Evolutionary conservation across 1,284 basidiomycete genomes (phyloP), one percentile per base, ranked within the genome.

Genomic region (Fistulinella staudtii): DNA sequence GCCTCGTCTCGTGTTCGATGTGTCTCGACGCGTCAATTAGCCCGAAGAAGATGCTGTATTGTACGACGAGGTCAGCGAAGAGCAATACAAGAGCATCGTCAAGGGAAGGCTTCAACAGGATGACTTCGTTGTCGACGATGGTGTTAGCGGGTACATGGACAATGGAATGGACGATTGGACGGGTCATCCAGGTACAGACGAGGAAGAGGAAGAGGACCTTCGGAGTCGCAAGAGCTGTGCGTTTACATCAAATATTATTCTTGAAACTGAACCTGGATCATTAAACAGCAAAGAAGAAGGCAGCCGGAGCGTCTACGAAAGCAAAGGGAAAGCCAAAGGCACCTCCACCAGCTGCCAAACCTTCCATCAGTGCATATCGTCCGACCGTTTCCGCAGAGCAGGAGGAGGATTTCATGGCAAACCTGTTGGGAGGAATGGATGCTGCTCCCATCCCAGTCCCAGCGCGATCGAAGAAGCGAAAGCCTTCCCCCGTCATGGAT

Each of bases 61-160:
- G 22, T 99, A 96, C 61, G 94, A 98, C 61, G 89, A 91, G 57
- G 90, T 99, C 14, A 81, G 85, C 0, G 95, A 98, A 52, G 89
- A 92, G 23, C 85, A 94, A 55, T 99, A 98, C 67, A 82, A 79
- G 55, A 75, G 77, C 14, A 88, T 98, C 49, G 93, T 98, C 4
- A 81, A 82, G 43, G 83, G 84, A 2, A 77, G 96, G 15, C 74
- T 96, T n/a, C 86, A 89, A 53, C 74, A 78, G 55, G 93, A 97
- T 58, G 95, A 99, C 67, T 99, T 99, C 53, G 91, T 96, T 21
- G 84, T 89, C 36, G 94, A 99, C 58, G 96, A 99, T 69, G 93
- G 94, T 41, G 79, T 88, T 1, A 80, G 76, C 17, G 96, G 92
- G 10, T 99, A 99, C 62, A 85, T 89, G 59, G 96, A 99, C 68